Conservation (phyloP, 768 basidiomycete species). For the Collybia sp. region DNA sequence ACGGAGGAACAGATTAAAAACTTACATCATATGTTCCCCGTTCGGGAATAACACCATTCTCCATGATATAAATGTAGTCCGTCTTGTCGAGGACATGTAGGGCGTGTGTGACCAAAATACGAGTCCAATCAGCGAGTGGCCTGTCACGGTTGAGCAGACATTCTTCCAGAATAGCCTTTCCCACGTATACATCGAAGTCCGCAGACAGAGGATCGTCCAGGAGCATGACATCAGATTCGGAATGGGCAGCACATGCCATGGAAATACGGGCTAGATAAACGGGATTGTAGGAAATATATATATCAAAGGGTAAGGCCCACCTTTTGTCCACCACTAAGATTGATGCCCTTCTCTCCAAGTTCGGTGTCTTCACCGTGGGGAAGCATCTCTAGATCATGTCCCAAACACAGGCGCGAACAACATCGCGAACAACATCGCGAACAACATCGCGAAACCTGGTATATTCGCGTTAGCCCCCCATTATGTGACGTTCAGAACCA, state of each 20-base stretch:
- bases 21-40: no score
- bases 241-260: constrained; percentile 74
- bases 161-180: constrained; percentile 57
- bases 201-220: constrained; percentile 82
- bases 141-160: constrained; percentile 57
- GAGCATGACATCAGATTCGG: constrained; percentile 65
- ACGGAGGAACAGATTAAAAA: constrained; percentile 67
- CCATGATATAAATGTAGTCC: no score
- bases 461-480: neutral
- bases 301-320: constrained; percentile 5
- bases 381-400: constrained; percentile 67
- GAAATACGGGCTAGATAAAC: constrained; percentile 54
- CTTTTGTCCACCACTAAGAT: constrained; percentile 50
- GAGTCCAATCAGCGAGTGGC: constrained; percentile 47
- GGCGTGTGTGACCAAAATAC: no score
- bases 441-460: constrained; percentile 52
- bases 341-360: constrained; percentile 78
- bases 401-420: constrained; percentile 66
- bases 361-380: constrained; percentile 66
- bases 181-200: constrained; percentile 75
- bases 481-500: neutral
- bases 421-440: constrained; percentile 47
- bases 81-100: no score
- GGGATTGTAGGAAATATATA: neutral
- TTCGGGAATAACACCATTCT: no score